A percentile compares a stretch with the other conserved stretches of the same genome.
These are phyloP conservation scores for Punctularia strigosozonata DNA, from an alignment of 768 basidiomycete genomes.

Conservation along the genomic window DNA sequence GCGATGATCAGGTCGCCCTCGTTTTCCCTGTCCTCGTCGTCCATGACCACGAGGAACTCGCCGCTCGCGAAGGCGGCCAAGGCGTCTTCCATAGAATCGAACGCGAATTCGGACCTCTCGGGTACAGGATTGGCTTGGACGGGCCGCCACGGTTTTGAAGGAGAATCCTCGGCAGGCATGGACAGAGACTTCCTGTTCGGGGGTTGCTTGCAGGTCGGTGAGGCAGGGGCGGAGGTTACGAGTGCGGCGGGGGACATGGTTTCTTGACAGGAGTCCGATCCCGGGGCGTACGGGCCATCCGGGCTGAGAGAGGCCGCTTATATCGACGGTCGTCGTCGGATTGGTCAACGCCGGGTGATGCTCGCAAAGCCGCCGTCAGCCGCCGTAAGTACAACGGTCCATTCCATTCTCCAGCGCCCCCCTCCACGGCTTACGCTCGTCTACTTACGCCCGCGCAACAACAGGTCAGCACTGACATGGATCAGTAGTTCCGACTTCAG, in stretches of 20 bases:
- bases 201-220: neutral
- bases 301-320: too few relatives aligned
- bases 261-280: too few relatives aligned
- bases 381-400: too few relatives aligned
- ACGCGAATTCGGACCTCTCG: slow-evolving; percentile 34
- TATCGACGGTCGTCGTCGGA: too few relatives aligned
- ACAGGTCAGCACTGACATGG: too few relatives aligned
- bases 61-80: slow-evolving; percentile 65
- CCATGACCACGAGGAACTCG: slow-evolving; percentile 95
- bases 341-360: too few relatives aligned
- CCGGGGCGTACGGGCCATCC: too few relatives aligned
- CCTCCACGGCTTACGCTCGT: too few relatives aligned
- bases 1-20: slow-evolving; percentile 95
- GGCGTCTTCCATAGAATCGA: slow-evolving; percentile 76
- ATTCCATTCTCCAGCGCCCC: too few relatives aligned
- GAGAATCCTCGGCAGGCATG: neutral
- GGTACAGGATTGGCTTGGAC: slow-evolving; percentile 12
- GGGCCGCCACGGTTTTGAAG: slow-evolving; percentile 12
- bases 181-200: neutral
- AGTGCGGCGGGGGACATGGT: neutral
- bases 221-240: neutral
- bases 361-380: too few relatives aligned
- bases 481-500: too few relatives aligned
- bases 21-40: slow-evolving; percentile 92
- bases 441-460: too few relatives aligned